These are phyloP conservation scores for Polychaeton citri DNA, from an alignment of 2,329 filamentous ascomycete genomes.

Conservation along the genomic window DNA sequence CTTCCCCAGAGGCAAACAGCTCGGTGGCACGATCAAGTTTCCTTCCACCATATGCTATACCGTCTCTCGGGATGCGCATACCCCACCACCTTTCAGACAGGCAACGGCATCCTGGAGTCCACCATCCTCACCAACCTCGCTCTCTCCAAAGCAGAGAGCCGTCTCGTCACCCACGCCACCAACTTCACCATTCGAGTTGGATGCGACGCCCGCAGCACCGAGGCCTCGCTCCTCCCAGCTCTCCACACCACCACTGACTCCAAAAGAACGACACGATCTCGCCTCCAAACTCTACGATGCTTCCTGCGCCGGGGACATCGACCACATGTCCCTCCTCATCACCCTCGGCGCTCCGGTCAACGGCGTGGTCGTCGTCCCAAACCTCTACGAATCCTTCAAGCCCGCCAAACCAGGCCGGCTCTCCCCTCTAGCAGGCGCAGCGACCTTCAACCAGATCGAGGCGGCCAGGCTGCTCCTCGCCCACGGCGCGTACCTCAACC, in stretches of 20 bases:
- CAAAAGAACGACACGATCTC: conserved; percentile 11
- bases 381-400: conserved; percentile 20
- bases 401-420: conserved; percentile 20
- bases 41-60: conserved; percentile 3
- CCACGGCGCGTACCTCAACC: conserved; percentile 17
- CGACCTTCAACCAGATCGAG: conserved; percentile 13
- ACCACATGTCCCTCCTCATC: conserved; percentile 14
- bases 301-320: conserved; percentile 17
- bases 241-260: conserved; percentile 3
- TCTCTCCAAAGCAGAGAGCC: background rate
- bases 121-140: conserved; percentile 14
- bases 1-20: too few species aligned
- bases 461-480: conserved; percentile 15
- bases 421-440: conserved; percentile 20
- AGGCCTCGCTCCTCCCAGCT: conserved; percentile 1
- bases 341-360: conserved; percentile 16
- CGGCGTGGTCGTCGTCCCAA: conserved; percentile 11
- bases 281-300: conserved; percentile 16
- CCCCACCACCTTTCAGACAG: conserved; percentile 13
- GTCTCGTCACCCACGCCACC: conserved; percentile 1
- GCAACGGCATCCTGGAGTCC: conserved; percentile 19
- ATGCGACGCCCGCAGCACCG: background rate
- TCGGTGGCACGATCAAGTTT: too few species aligned
- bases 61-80: conserved; percentile 4
- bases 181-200: conserved; percentile 2